Evolutionary conservation across 2,329 filamentous ascomycete species (phyloP).

Genomic region (Exophiala aquamarina): DNA sequence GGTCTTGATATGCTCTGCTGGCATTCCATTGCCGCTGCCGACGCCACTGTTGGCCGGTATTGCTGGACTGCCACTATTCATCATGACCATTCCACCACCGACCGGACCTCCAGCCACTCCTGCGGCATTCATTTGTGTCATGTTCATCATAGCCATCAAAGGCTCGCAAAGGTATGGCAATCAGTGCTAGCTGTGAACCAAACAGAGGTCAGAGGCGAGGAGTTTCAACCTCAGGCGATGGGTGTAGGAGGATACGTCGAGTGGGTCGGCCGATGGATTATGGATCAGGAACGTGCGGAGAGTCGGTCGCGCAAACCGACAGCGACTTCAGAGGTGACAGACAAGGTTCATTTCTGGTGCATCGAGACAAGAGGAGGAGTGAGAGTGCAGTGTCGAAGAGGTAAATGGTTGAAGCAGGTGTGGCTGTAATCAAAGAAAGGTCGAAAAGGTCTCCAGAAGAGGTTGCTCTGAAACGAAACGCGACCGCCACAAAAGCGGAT

Average conservation of each 20-base stretch:
- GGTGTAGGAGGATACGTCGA: slow-evolving; percentile 7
- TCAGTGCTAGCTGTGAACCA: too few relatives aligned
- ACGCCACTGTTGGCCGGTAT: slow-evolving; percentile 41
- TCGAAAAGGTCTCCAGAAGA: not conserved
- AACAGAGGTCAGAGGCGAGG: too few relatives aligned
- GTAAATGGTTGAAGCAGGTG: slow-evolving; percentile 5
- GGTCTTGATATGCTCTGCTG: slow-evolving; percentile 34
- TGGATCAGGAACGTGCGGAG: slow-evolving; percentile 18
- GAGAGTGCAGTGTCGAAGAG: slow-evolving; percentile 1
- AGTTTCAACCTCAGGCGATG: not conserved
- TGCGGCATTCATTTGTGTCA: slow-evolving; percentile 57
- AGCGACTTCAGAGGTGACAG: slow-evolving; percentile 22
- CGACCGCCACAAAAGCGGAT: slow-evolving; percentile 23
- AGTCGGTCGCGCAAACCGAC: slow-evolving; percentile 27
- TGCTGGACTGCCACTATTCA: slow-evolving; percentile 49
- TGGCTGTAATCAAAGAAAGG: slow-evolving; percentile 9
- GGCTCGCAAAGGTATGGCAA: too few relatives aligned
- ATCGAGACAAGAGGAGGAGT: not conserved
- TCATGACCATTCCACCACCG: slow-evolving; percentile 53
- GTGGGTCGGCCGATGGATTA: slow-evolving; percentile 12
- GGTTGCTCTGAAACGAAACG: slow-evolving; percentile 20
- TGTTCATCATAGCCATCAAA: slow-evolving; percentile 46
- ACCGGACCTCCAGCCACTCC: slow-evolving; percentile 50
- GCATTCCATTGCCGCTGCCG: slow-evolving; percentile 37
- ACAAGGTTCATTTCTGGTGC: slow-evolving; percentile 19